phyloP scores from a whole-genome alignment of 2,329 filamentous ascomycete genomes.

The Geosmithia putterillii region DNA sequence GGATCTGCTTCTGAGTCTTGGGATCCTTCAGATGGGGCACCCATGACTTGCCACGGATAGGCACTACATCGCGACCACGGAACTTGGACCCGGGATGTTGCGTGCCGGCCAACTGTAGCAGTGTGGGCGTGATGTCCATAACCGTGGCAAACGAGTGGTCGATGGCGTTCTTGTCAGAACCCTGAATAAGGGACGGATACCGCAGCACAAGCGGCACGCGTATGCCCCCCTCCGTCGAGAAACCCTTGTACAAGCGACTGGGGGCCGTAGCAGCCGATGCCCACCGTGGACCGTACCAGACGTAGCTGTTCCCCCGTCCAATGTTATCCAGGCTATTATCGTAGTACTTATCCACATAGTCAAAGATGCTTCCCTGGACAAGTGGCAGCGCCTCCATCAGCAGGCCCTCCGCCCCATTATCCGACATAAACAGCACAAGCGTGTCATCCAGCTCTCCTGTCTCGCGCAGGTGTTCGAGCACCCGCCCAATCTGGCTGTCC shows the following conservation, averaged over 20 bases:
- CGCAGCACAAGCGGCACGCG: slow-evolving; percentile 1
- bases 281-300: slow-evolving; percentile 49
- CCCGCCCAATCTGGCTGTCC: slow-evolving; percentile 46
- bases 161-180: slow-evolving; percentile 1
- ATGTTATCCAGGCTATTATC: slow-evolving; percentile 38
- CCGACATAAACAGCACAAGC: slow-evolving; percentile 50
- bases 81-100: slow-evolving; percentile 21
- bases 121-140: slow-evolving; percentile 35
- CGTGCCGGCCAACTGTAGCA: slow-evolving; percentile 31
- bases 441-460: slow-evolving; percentile 51
- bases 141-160: slow-evolving; percentile 20
- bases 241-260: slow-evolving; percentile 21
- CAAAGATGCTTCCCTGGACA: slow-evolving; percentile 38
- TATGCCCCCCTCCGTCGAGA: slow-evolving; percentile 31
- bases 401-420: slow-evolving; percentile 50
- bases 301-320: slow-evolving; percentile 41
- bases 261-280: slow-evolving; percentile 27
- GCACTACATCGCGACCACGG: slow-evolving; percentile 31
- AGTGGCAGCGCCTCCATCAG: slow-evolving; percentile 34
- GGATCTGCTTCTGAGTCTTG: not conserved
- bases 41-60: slow-evolving; percentile 28
- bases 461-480: slow-evolving; percentile 40
- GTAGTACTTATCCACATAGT: slow-evolving; percentile 42
- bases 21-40: slow-evolving; percentile 1
- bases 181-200: slow-evolving; percentile 1